Conservation (phyloP, 148 eudicot genomes). For the Hydrangea macrophylla region DNA sequence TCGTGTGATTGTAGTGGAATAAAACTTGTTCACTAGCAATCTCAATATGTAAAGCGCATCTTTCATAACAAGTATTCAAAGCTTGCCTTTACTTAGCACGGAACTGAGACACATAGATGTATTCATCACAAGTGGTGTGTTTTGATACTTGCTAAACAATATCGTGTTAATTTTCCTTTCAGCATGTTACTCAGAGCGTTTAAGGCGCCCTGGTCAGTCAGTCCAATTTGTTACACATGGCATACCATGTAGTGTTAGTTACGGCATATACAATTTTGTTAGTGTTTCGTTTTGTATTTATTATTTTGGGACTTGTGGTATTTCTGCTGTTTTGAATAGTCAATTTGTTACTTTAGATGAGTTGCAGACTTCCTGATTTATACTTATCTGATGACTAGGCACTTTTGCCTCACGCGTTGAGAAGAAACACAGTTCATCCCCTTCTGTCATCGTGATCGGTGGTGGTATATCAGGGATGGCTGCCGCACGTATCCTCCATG, state of each 20-base stretch:
- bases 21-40: too few species aligned
- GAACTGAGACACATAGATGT: too few species aligned
- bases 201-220: neutral
- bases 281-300: neutral
- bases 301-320: neutral
- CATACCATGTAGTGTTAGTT: too few species aligned
- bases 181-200: neutral
- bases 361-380: constrained; percentile 11
- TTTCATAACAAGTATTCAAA: too few species aligned
- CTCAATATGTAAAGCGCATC: too few species aligned
- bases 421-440: constrained; percentile 43
- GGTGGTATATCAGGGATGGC: constrained; percentile 97
- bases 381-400: constrained; percentile 36
- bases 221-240: neutral
- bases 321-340: neutral
- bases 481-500: constrained; percentile 71
- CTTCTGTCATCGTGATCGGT: constrained; percentile 89
- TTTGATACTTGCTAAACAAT: too few species aligned
- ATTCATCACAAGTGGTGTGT: too few species aligned
- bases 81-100: too few species aligned
- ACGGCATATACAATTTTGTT: too few species aligned
- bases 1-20: too few species aligned
- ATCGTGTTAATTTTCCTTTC: neutral
- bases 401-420: constrained; percentile 34
- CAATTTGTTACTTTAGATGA: neutral